Evolutionary conservation across 2,329 filamentous ascomycete species (phyloP).

Genomic region (Cladosporium sp.): DNA sequence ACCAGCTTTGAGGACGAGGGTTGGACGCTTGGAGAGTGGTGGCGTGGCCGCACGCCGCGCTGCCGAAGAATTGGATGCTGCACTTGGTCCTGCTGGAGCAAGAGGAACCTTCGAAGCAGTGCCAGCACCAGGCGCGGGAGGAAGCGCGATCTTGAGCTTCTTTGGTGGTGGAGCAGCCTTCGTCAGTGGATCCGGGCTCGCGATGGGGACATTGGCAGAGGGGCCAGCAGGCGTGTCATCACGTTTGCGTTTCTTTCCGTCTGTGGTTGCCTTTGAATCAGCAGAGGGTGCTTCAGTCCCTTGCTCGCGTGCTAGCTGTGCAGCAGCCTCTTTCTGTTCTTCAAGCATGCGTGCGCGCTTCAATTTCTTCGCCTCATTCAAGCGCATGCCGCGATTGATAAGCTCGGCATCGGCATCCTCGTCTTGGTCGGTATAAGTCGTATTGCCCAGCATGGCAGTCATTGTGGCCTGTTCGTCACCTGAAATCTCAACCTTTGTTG

Average conservation of each 20-base stretch:
- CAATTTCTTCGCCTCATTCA: conserved; percentile 75
- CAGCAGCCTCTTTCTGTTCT: conserved; percentile 43
- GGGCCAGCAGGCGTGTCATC: conserved; percentile 46
- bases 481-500: conserved; percentile 38
- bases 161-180: conserved; percentile 35
- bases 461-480: conserved; percentile 38
- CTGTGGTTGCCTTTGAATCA: conserved; percentile 22
- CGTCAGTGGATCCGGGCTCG: conserved; percentile 28
- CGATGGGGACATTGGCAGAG: conserved; percentile 17
- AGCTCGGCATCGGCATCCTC: conserved; percentile 62
- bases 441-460: conserved; percentile 35
- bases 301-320: conserved; percentile 38
- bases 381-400: conserved; percentile 73
- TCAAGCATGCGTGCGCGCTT: conserved; percentile 64
- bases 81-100: conserved; percentile 45
- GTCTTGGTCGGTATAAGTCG: conserved; percentile 37
- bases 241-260: conserved; percentile 57
- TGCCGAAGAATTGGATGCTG: conserved; percentile 30
- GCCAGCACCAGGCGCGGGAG: conserved; percentile 20
- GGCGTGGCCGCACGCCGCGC: conserved; percentile 33
- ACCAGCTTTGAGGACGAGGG: conserved; percentile 44
- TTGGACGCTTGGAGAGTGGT: conserved; percentile 31
- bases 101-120: conserved; percentile 43
- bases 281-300: conserved; percentile 23
- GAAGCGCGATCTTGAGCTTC: conserved; percentile 38